These are phyloP conservation scores for Leucocoprinus leucothites DNA, from an alignment of 768 basidiomycete genomes.

Conservation along the genomic window DNA sequence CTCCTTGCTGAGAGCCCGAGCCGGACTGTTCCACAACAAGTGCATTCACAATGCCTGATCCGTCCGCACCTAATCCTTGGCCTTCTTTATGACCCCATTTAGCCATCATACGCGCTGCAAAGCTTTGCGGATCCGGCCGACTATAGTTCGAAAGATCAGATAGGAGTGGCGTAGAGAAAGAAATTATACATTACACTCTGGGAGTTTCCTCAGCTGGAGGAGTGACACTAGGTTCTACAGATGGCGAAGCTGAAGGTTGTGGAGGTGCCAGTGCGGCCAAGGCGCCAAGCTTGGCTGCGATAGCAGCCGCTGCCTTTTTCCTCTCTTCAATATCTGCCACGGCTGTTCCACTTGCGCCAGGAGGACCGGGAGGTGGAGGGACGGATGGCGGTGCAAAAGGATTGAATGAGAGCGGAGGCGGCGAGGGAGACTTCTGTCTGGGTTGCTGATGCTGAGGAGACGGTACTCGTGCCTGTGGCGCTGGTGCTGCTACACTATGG, in stretches of 20 bases:
- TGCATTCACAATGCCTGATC: slow-evolving; percentile 85
- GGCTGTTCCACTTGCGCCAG: not conserved
- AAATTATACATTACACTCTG: not conserved
- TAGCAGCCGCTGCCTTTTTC: slow-evolving; percentile 75
- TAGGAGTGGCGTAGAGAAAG: not conserved
- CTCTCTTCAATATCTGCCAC: slow-evolving; percentile 56
- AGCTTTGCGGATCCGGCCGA: slow-evolving; percentile 64
- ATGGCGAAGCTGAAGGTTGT: slow-evolving; percentile 22
- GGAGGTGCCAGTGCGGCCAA: slow-evolving; percentile 35
- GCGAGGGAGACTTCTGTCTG: slow-evolving; percentile 34
- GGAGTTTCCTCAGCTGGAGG: slow-evolving; percentile 22
- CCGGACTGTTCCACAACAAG: slow-evolving; percentile 72
- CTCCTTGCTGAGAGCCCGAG: slow-evolving; percentile 22
- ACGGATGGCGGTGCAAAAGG: slow-evolving; percentile 65
- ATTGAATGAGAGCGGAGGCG: slow-evolving; percentile 61
- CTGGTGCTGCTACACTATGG: slow-evolving; percentile 8
- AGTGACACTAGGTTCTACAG: slow-evolving; percentile 18
- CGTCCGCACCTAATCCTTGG: slow-evolving; percentile 84
- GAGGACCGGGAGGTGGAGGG: slow-evolving; percentile 40
- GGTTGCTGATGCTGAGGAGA: slow-evolving; percentile 23
- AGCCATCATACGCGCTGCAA: slow-evolving; percentile 87
- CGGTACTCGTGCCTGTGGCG: slow-evolving; percentile 22
- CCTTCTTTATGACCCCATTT: slow-evolving; percentile 97
- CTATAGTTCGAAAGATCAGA: not conserved
- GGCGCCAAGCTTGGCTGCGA: slow-evolving; percentile 72